phyloP scores from a whole-genome alignment of 176 grass and related monocot species.

The Melocanna baccifera region DNA sequence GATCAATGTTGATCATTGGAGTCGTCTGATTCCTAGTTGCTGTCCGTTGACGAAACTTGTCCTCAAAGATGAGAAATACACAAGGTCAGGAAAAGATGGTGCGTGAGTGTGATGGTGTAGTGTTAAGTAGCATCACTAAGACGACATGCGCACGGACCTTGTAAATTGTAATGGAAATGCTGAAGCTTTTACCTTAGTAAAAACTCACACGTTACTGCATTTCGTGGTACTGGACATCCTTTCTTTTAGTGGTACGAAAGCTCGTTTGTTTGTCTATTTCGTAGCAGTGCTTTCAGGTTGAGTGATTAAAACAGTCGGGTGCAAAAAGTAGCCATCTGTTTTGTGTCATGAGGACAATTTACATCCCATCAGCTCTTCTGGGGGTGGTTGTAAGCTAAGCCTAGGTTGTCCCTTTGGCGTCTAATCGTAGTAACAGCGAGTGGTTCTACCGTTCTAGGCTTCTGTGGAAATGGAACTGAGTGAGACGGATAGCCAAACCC shows the following conservation, averaged over 20 bases:
- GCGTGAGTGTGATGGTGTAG: background rate
- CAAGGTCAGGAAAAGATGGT: background rate
- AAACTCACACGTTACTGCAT: background rate
- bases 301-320: slow-evolving; percentile 20
- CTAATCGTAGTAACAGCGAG: slow-evolving; percentile 14
- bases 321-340: slow-evolving; percentile 34
- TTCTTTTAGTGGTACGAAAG: slow-evolving; percentile 1
- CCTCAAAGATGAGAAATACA: background rate
- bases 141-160: background rate
- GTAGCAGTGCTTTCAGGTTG: background rate
- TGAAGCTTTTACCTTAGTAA: background rate
- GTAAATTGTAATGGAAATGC: background rate
- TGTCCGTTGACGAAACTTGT: background rate
- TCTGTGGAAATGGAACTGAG: background rate
- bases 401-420: background rate
- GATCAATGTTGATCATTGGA: background rate
- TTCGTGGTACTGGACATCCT: background rate
- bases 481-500: background rate
- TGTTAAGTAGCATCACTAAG: background rate
- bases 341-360: slow-evolving; percentile 35
- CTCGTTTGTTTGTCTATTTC: background rate
- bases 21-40: background rate
- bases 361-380: slow-evolving; percentile 22
- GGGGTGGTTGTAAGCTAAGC: slow-evolving; percentile 6
- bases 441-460: background rate